Conservation (phyloP, 495 filamentous ascomycete species). For the Saxophila tyrrhenica region DNA sequence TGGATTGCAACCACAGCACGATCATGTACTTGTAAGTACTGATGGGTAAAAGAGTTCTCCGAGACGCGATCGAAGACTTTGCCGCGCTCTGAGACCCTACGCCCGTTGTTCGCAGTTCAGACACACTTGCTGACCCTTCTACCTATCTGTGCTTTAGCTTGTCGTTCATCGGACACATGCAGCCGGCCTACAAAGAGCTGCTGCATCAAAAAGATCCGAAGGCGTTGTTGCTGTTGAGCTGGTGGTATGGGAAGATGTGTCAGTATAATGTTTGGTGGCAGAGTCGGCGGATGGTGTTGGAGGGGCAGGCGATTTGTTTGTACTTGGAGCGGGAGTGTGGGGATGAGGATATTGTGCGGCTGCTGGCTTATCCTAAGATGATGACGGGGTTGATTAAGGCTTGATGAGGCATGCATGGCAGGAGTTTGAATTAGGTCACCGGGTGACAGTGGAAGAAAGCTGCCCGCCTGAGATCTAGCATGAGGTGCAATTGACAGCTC, state of each 20-base stretch:
- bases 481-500: too few relatives aligned
- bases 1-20: constrained; percentile 23
- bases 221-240: constrained; percentile 33
- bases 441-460: too few relatives aligned
- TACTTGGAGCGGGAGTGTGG: constrained; percentile 5
- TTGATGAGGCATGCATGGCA: neutral
- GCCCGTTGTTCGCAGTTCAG: too few relatives aligned
- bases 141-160: too few relatives aligned
- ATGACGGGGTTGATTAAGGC: constrained; percentile 3
- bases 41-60: too few relatives aligned
- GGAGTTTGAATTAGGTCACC: neutral
- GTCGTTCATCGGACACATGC: constrained; percentile 29
- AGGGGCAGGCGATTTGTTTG: constrained; percentile 30
- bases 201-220: constrained; percentile 31
- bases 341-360: constrained; percentile 2
- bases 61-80: too few relatives aligned
- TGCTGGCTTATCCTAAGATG: constrained; percentile 15
- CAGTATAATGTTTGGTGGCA: constrained; percentile 32
- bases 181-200: constrained; percentile 23
- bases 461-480: too few relatives aligned
- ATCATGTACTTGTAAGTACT: constrained; percentile 27
- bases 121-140: too few relatives aligned
- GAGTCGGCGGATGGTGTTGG: constrained; percentile 27
- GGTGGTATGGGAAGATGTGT: constrained; percentile 33
- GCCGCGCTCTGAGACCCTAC: too few relatives aligned